These are phyloP conservation scores for Agrostemma githago DNA, from an alignment of 148 eudicot species.

Conservation along the genomic window DNA sequence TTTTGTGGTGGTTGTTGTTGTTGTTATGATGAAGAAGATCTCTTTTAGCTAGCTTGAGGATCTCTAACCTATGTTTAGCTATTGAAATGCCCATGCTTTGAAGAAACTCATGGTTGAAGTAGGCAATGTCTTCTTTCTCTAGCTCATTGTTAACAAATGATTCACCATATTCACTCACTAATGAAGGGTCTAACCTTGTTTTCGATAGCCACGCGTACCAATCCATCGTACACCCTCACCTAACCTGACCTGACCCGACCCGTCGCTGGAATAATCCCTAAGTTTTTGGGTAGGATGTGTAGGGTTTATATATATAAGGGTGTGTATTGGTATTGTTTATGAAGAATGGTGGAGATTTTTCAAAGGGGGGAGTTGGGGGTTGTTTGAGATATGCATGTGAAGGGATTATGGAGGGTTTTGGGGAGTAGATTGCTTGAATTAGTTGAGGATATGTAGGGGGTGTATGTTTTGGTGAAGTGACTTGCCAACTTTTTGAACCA, in stretches of 20 bases:
- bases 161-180: constrained; percentile 61
- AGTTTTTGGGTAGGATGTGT: not conserved
- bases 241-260: not conserved
- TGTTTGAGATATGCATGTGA: constrained; percentile 18
- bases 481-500: not conserved
- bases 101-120: constrained; percentile 85
- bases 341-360: not conserved
- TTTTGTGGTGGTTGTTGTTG: too few species aligned
- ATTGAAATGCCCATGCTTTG: constrained; percentile 91
- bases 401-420: constrained; percentile 18
- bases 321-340: not conserved
- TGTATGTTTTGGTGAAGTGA: constrained; percentile 10
- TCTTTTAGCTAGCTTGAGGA: constrained; percentile 66
- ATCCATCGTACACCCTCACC: constrained; percentile 40
- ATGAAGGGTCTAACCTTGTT: constrained; percentile 62
- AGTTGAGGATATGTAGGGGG: not conserved
- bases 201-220: constrained; percentile 90
- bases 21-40: not conserved
- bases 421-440: constrained; percentile 1
- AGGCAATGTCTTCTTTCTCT: constrained; percentile 68
- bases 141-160: constrained; percentile 72
- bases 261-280: too few species aligned
- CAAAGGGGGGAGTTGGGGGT: constrained; percentile 21
- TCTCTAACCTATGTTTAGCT: constrained; percentile 91
- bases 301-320: not conserved